Base-by-base conservation (phyloP, 2,329 filamentous ascomycete species). In the Hymenoscyphus occultus region DNA sequence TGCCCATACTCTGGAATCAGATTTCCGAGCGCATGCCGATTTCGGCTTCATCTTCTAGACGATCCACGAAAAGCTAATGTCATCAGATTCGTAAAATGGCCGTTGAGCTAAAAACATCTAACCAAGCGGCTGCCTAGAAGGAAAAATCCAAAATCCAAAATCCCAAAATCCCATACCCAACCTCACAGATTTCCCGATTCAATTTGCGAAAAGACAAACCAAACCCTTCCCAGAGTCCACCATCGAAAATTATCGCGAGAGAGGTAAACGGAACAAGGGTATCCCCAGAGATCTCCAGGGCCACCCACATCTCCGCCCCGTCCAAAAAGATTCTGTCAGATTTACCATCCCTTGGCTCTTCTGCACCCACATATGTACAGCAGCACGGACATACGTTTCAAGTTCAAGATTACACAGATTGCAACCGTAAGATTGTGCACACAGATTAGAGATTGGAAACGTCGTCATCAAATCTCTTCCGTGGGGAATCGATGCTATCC, bases 401-500 rank as follows among this genome's bases (percentile, higher is more conserved):
- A 51, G 45, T 51, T 28, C 45, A 51, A 45, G 45, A 51, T 51
- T 51, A 51, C n/a, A 51, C 45, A 51, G 45, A 51, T 28, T 51
- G 45, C 45, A 51, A 51, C 45, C 19, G 45, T 51, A 51, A 51
- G 45, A 51, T 51, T 51, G 45, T 51, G 45, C 45, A 51, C 45
- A 51, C 45, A 51, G 45, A 51, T 51, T 51, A 51, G 45, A 51
- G 45, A 28, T 51, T 28, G 22, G 45, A 51, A 51, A 51, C 45
- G 45, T 51, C 45, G 22, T 51, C 45, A 51, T 28, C 45, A 51
- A 51, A 51, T 51, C 45, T 51, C 45, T 22, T 2, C 6, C 45
- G 19, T 51, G 45, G 45, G 19, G 45, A 51, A 22, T 51, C 22
- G 45, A 51, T 51, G 45, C 45, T 7, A 9, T 51, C n/a, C n/a